Percentiles rank a stretch among this genome's conserved stretches.
Evolutionary conservation across 2,329 filamentous ascomycete genomes (phyloP).

Genomic region (Colletotrichum gloeosporioides): DNA sequence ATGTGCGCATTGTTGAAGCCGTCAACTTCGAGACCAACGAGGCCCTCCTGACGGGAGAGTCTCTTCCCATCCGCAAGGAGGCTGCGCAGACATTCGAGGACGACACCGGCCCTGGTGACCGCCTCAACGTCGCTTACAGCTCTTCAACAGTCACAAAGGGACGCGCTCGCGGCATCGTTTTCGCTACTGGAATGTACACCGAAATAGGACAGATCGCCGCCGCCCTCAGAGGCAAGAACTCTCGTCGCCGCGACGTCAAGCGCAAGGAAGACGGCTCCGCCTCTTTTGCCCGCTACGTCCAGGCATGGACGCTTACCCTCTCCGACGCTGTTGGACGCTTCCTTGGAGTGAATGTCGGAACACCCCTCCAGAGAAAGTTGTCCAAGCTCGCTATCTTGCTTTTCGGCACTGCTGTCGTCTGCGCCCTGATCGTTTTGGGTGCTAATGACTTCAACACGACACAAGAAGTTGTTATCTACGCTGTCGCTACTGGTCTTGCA

Average conservation of each 20-base stretch:
- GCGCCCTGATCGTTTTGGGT: constrained; percentile 50
- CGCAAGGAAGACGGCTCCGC: constrained; percentile 47
- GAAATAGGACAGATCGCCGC: constrained; percentile 68
- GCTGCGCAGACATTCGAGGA: constrained; percentile 44
- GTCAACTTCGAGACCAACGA: constrained; percentile 75
- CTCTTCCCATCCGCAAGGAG: constrained; percentile 63
- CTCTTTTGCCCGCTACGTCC: constrained; percentile 31
- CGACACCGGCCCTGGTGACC: constrained; percentile 58
- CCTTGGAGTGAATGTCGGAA: constrained; percentile 61
- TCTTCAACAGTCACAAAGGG: constrained; percentile 68
- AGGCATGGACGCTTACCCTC: constrained; percentile 42
- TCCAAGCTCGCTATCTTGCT: constrained; percentile 73
- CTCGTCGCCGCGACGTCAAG: constrained; percentile 41
- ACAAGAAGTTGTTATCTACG: constrained; percentile 48
- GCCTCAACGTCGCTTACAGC: constrained; percentile 67
- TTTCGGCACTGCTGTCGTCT: constrained; percentile 62
- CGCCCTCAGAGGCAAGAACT: constrained; percentile 42
- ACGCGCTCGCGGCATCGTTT: constrained; percentile 63
- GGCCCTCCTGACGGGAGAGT: constrained; percentile 68
- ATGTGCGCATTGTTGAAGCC: constrained; percentile 60
- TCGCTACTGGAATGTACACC: constrained; percentile 65
- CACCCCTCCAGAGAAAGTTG: constrained; percentile 72
- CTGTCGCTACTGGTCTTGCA: constrained; percentile 50
- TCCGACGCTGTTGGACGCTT: constrained; percentile 45
- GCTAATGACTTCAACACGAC: constrained; percentile 44